Conservation (phyloP, 2,329 filamentous ascomycete genomes). For the Phaeosphaeriaceae sp. region DNA sequence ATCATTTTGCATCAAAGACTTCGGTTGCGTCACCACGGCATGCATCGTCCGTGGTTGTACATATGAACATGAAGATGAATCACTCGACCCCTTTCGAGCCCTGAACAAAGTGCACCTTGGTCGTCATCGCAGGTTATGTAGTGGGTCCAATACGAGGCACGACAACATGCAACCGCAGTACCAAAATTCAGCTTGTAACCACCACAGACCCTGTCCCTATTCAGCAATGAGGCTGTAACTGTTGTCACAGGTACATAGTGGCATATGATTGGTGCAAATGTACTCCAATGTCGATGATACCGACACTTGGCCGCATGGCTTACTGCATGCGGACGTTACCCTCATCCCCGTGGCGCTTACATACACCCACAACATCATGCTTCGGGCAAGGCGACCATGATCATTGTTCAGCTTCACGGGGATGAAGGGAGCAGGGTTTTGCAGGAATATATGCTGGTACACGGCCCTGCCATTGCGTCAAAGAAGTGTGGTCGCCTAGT, state of each 20-base stretch:
- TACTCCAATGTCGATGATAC: neutral
- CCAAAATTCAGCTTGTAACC: neutral
- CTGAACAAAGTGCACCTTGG: neutral
- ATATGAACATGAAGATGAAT: neutral
- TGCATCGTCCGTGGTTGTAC: neutral
- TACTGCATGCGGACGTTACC: constrained; percentile 9
- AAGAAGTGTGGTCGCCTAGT: constrained; percentile 16
- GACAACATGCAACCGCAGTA: neutral
- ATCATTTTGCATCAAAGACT: neutral
- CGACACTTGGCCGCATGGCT: constrained; percentile 10
- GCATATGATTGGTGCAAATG: neutral
- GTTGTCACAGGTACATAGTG: neutral
- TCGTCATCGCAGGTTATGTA: neutral
- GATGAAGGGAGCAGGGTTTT: neutral
- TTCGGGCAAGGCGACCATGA: neutral
- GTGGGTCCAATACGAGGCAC: neutral
- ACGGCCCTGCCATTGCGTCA: neutral
- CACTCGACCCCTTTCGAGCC: neutral
- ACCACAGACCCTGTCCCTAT: neutral
- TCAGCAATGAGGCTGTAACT: neutral
- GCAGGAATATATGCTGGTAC: neutral
- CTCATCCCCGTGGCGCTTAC: neutral
- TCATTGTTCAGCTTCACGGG: neutral
- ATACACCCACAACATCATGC: neutral
- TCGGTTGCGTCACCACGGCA: neutral